Evolutionary conservation across 164 flowering plant genomes (phyloP).

Genomic region (Magnolia officinalis): DNA sequence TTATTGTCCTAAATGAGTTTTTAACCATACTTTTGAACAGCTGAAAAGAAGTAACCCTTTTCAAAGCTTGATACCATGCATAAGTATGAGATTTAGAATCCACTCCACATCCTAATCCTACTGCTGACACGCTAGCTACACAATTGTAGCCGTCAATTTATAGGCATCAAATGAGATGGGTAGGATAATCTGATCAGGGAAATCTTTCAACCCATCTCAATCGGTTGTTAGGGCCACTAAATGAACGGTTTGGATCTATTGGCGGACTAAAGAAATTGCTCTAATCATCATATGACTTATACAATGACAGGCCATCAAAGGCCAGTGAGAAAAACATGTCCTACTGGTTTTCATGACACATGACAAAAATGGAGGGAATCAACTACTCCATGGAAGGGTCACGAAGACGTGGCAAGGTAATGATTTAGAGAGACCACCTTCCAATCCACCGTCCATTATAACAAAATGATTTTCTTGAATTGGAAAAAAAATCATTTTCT

Average conservation of each 20-base stretch:
- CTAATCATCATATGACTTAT: neutral
- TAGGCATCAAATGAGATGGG: no score
- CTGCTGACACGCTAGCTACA: no score
- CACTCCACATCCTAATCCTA: no score
- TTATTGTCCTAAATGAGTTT: no score
- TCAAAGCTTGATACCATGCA: no score
- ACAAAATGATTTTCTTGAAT: neutral
- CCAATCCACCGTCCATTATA: neutral
- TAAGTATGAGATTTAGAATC: no score
- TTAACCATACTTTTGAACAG: no score
- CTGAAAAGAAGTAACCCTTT: no score
- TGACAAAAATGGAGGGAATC: neutral
- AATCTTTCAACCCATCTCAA: no score
- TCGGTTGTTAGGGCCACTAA: neutral
- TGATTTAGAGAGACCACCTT: constrained; percentile 7
- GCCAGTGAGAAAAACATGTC: neutral
- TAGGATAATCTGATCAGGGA: no score
- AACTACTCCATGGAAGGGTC: neutral
- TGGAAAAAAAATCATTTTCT: neutral
- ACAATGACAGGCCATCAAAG: no score
- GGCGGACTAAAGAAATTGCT: neutral
- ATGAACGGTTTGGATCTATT: neutral
- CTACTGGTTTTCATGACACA: neutral
- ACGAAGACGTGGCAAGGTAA: neutral
- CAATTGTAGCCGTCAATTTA: no score